A percentile compares a stretch with the other conserved stretches of the same genome.
phyloP scores from a whole-genome alignment of 108 stramenopile species.

The Cyclotella sp. region DNA sequence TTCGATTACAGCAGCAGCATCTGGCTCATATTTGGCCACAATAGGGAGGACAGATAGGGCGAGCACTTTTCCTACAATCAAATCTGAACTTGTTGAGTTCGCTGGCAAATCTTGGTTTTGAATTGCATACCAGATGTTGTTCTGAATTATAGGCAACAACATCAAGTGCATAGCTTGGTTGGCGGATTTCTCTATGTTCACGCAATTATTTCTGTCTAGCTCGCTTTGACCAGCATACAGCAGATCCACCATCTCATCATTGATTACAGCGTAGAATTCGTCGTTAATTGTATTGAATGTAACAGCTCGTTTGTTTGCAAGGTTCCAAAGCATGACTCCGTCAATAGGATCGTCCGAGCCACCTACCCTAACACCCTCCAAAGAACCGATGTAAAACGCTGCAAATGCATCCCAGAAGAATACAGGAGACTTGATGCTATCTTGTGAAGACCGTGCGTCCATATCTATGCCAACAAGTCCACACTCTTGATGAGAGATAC shows the following conservation, averaged over 20 bases:
- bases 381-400: constrained; percentile 78
- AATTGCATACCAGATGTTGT: constrained; percentile 72
- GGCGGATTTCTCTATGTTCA: constrained; percentile 59
- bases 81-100: constrained; percentile 41
- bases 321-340: constrained; percentile 76
- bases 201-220: constrained; percentile 62
- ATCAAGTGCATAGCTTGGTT: constrained; percentile 58
- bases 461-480: constrained; percentile 25
- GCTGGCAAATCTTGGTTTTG: constrained; percentile 49
- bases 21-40: constrained; percentile 53
- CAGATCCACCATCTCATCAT: constrained; percentile 65
- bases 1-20: constrained; percentile 58
- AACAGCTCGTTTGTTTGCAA: constrained; percentile 72
- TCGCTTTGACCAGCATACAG: constrained; percentile 77
- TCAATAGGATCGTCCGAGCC: constrained; percentile 72
- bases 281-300: constrained; percentile 75
- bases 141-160: constrained; percentile 78
- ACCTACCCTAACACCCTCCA: constrained; percentile 69
- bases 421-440: constrained; percentile 45
- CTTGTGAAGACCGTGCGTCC: constrained; percentile 13
- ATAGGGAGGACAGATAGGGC: constrained; percentile 77
- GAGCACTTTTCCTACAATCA: constrained; percentile 68
- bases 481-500: constrained; percentile 60
- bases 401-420: constrained; percentile 80
- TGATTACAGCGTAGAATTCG: constrained; percentile 58